Conservation (phyloP, 768 basidiomycete species). For the Lepiota venenata region DNA sequence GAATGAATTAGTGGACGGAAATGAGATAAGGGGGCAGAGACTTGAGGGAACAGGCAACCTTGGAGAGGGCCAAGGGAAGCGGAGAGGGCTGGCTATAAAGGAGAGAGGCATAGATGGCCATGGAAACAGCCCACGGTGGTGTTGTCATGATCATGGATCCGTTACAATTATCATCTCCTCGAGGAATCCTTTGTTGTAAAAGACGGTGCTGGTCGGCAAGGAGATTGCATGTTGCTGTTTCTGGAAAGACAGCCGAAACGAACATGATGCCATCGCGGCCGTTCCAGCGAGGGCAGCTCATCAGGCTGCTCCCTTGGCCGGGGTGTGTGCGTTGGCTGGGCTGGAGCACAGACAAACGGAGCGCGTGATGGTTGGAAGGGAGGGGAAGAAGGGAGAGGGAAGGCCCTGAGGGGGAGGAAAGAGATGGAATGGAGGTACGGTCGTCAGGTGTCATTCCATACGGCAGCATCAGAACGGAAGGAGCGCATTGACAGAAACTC, state of each 20-base stretch:
- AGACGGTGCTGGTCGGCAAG: constrained; percentile 51
- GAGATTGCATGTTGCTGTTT: constrained; percentile 34
- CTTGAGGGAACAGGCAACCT: constrained; percentile 34
- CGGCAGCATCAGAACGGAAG: constrained; percentile 9
- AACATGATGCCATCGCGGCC: constrained; percentile 7
- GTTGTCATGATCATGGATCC: constrained; percentile 39
- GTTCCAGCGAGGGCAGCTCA: not conserved
- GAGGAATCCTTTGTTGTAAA: constrained; percentile 11
- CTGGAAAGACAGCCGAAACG: constrained; percentile 10
- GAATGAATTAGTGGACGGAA: constrained; percentile 23
- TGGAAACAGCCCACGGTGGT: constrained; percentile 57
- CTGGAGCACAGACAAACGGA: not conserved
- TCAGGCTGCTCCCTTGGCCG: not conserved
- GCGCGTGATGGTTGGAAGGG: too few species aligned
- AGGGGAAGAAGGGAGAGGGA: too few species aligned
- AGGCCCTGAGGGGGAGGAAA: too few species aligned
- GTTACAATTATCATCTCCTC: constrained; percentile 12
- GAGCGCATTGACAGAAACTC: not conserved
- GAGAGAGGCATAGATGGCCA: constrained; percentile 30
- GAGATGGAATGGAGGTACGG: not conserved
- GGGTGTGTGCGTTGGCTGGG: not conserved
- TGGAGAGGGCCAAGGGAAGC: constrained; percentile 22
- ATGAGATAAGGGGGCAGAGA: constrained; percentile 20
- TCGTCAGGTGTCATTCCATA: not conserved
- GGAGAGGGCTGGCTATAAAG: constrained; percentile 34